These are phyloP conservation scores for Odontarrhena argentea DNA, from an alignment of 345 rosid genomes.

Conservation along the genomic window DNA sequence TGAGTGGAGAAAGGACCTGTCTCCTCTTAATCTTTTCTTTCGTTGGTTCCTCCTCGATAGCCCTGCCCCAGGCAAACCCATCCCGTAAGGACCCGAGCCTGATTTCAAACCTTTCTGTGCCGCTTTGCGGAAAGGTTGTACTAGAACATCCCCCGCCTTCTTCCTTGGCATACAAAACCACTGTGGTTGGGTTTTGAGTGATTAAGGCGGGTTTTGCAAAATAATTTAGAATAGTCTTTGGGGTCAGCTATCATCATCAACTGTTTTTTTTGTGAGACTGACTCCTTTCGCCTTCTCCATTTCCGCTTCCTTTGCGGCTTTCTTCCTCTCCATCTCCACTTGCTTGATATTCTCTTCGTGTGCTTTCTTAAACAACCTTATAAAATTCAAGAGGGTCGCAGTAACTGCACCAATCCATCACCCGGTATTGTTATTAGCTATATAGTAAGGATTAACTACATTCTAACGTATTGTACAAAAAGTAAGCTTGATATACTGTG, in stretches of 20 bases:
- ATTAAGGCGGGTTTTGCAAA: conserved; percentile 27
- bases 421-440: conserved; percentile 15
- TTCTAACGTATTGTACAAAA: conserved; percentile 18
- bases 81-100: conserved; percentile 21
- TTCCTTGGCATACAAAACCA: conserved; percentile 20
- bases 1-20: conserved; percentile 32
- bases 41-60: conserved; percentile 37
- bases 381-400: conserved; percentile 82
- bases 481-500: conserved; percentile 18
- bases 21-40: conserved; percentile 28
- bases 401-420: conserved; percentile 62
- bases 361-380: conserved; percentile 84
- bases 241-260: conserved; percentile 51
- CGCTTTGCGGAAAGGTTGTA: conserved; percentile 19
- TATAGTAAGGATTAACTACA: neutral
- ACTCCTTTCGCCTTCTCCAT: conserved; percentile 83
- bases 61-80: conserved; percentile 19
- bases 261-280: conserved; percentile 60
- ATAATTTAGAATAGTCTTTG: neutral
- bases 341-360: conserved; percentile 92
- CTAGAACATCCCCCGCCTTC: conserved; percentile 34
- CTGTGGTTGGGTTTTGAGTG: conserved; percentile 20
- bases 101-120: conserved; percentile 15
- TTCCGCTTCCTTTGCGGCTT: conserved; percentile 90
- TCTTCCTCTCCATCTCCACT: conserved; percentile 89